phyloP scores from a whole-genome alignment of 2,329 filamentous ascomycete species.

The Ceratocystis smalleyi region DNA sequence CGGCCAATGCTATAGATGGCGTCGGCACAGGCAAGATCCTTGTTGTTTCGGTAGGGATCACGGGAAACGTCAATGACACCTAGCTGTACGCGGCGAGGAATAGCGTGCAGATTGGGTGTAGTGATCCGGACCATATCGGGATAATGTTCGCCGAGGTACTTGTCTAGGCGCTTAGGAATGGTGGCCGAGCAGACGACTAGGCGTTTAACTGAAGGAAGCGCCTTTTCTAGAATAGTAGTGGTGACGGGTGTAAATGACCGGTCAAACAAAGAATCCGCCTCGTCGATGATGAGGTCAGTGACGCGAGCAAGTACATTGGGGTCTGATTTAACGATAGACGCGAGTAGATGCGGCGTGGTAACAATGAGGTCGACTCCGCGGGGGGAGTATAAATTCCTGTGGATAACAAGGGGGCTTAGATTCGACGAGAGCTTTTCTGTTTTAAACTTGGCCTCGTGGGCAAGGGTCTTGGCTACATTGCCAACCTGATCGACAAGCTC shows the following conservation, averaged over 20 bases:
- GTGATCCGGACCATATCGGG: slow-evolving; percentile 74
- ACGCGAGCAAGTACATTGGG: slow-evolving; percentile 89
- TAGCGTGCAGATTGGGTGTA: slow-evolving; percentile 89
- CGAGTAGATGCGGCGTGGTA: slow-evolving; percentile 75
- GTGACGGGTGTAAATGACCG: slow-evolving; percentile 80
- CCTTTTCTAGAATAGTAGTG: slow-evolving; percentile 64
- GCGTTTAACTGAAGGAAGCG: slow-evolving; percentile 66
- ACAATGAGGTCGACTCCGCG: slow-evolving; percentile 73
- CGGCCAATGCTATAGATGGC: slow-evolving; percentile 87
- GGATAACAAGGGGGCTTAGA: slow-evolving; percentile 62
- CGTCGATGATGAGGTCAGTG: slow-evolving; percentile 75
- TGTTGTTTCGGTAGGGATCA: slow-evolving; percentile 88
- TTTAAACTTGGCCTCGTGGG: slow-evolving; percentile 76
- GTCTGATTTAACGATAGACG: slow-evolving; percentile 74
- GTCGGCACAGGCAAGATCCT: slow-evolving; percentile 82
- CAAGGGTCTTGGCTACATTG: slow-evolving; percentile 61
- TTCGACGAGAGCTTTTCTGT: slow-evolving; percentile 68
- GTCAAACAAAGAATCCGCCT: slow-evolving; percentile 91
- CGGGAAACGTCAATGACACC: slow-evolving; percentile 83
- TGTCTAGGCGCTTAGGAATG: slow-evolving; percentile 79
- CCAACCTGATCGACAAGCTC: slow-evolving; percentile 86
- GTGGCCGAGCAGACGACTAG: slow-evolving; percentile 90
- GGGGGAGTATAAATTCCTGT: slow-evolving; percentile 66
- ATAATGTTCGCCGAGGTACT: slow-evolving; percentile 64
- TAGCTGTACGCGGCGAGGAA: slow-evolving; percentile 84